A percentile compares a stretch with the other conserved stretches of the same genome.
Evolutionary conservation across 257 asterid species (phyloP).

Genomic region (Vinca minor): DNA sequence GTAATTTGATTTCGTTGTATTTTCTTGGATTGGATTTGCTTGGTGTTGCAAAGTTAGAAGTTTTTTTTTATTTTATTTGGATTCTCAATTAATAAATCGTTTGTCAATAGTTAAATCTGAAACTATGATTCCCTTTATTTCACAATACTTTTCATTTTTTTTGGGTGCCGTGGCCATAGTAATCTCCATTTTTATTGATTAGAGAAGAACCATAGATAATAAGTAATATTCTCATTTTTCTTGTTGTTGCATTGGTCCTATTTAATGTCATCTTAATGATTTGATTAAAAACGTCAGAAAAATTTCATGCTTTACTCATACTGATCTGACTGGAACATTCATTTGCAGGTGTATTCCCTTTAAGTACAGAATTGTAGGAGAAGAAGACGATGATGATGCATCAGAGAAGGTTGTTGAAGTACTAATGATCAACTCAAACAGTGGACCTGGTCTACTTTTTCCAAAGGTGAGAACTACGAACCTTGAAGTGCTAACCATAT

Average conservation of each 20-base stretch:
- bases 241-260: too few species aligned
- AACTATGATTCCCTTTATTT: too few species aligned
- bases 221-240: neutral
- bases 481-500: neutral
- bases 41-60: too few species aligned
- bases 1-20: neutral
- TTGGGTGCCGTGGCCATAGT: neutral
- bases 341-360: slow-evolving; percentile 77
- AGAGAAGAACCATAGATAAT: neutral
- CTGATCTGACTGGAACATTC: slow-evolving; percentile 22
- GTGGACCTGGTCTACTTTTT: slow-evolving; percentile 94
- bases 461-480: slow-evolving; percentile 59
- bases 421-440: slow-evolving; percentile 78
- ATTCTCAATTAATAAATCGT: too few species aligned
- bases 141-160: neutral
- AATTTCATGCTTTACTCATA: slow-evolving; percentile 4
- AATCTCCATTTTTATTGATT: neutral
- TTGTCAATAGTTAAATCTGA: too few species aligned
- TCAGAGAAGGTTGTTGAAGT: slow-evolving; percentile 54
- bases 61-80: too few species aligned
- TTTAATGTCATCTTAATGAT: too few species aligned
- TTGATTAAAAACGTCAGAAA: too few species aligned
- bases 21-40: too few species aligned
- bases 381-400: slow-evolving; percentile 36
- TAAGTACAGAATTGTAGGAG: slow-evolving; percentile 37